Evolutionary conservation across 2,329 filamentous ascomycete genomes (phyloP), one percentile per base, ranked within the genome.

Genomic region (Arthrobotrys sinensis): DNA sequence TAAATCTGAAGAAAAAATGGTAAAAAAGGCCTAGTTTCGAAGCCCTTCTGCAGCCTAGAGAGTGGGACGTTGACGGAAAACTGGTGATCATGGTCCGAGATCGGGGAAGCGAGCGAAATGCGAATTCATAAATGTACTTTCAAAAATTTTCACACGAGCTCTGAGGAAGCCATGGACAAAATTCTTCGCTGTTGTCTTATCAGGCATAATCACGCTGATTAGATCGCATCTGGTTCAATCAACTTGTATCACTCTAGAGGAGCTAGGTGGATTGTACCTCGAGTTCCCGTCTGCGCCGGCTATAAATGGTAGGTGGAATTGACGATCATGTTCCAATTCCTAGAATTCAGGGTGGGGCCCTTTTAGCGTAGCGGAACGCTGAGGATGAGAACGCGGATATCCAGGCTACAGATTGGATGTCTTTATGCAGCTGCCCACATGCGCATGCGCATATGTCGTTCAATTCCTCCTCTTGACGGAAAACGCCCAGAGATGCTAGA

Each of bases 221-320:
- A 73, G 69, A 73, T 73, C 62, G 50, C 50, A 73, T 73, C 50
- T 66, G 48, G 60, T 66, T 73, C 43, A 50, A 73, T 73, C 53
- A 75, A 55, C 66, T 62, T 52, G n/a, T 60, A 65, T n/a, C 24
- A 19, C 48, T 46, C 48, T 36, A 57, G 24, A 32, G 40, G 67
- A 43, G 19, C 36, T 46, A 52, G 34, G 36, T 72, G n/a, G 55
- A 3, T 16, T 45, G 7, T 40, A 28, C 36, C 24, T 65, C 50
- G n/a, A 34, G 12, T 65, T 55, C 28, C 53, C 68, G 68, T 66
- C 65, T 66, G 19, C n/a, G 8, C 34, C 40, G 16, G 57, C 69
- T 66, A 19, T 8, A 57, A 45, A 11, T 12, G 48, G 69, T 34
- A 73, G 60, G 69, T 73, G 38, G 16, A 16, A 24, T 60, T 28